phyloP scores from a whole-genome alignment of 306 rosid species.

The Quercus alba region DNA sequence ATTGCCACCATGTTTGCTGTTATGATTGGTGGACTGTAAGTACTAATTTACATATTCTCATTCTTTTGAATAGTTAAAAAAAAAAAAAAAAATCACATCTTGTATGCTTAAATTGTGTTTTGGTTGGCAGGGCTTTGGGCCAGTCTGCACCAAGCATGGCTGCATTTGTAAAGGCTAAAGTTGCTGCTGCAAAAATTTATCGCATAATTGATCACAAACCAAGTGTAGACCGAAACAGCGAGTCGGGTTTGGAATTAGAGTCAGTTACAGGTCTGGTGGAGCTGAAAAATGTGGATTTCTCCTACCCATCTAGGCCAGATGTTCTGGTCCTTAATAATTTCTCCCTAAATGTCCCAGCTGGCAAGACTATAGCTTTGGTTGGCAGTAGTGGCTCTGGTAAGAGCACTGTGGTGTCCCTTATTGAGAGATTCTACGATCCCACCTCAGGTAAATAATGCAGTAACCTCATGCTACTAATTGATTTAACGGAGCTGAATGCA shows the following conservation, averaged over 20 bases:
- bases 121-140: slow-evolving; percentile 71
- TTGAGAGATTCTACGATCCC: slow-evolving; percentile 95
- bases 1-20: slow-evolving; percentile 98
- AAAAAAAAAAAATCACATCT: background rate
- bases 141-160: slow-evolving; percentile 97
- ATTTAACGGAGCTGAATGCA: background rate
- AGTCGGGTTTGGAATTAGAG: slow-evolving; percentile 68
- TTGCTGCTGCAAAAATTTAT: slow-evolving; percentile 85
- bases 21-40: slow-evolving; percentile 95
- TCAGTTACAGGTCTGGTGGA: slow-evolving; percentile 81
- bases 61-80: background rate
- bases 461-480: background rate
- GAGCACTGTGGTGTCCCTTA: slow-evolving; percentile 95
- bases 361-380: slow-evolving; percentile 93
- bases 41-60: slow-evolving; percentile 14
- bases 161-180: slow-evolving; percentile 91
- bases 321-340: slow-evolving; percentile 70
- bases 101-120: slow-evolving; percentile 4
- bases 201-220: slow-evolving; percentile 92
- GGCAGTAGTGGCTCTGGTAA: slow-evolving; percentile 99
- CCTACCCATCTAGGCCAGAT: slow-evolving; percentile 92
- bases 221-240: slow-evolving; percentile 64
- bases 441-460: slow-evolving; percentile 51
- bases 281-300: slow-evolving; percentile 75
- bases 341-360: slow-evolving; percentile 80